These are phyloP conservation scores for Cordia subcordata DNA, from an alignment of 257 asterid genomes.

Conservation along the genomic window DNA sequence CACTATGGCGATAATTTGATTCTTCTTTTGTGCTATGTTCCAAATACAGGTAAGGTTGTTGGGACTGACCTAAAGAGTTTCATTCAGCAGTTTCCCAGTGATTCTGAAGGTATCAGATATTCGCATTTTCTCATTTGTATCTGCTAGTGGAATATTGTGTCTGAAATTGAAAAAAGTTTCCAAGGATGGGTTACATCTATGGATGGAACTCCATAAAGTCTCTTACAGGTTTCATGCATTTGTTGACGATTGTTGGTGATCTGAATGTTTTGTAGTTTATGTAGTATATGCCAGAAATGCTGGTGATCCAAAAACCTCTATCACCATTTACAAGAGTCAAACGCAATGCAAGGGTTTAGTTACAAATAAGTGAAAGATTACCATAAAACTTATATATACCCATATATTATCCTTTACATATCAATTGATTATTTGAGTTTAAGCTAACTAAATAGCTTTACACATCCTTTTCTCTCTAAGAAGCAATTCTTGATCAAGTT, in stretches of 20 bases:
- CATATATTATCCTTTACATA: no score
- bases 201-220: not conserved
- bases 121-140: conserved; percentile 5
- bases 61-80: conserved; percentile 77
- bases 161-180: not conserved
- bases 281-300: not conserved
- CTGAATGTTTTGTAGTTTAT: not conserved
- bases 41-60: conserved; percentile 50
- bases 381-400: no score
- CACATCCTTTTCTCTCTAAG: no score
- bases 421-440: no score
- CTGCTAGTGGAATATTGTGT: not conserved
- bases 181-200: not conserved
- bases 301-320: not conserved
- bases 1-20: not conserved
- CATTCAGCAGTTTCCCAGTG: conserved; percentile 59
- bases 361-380: no score
- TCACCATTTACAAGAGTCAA: no score
- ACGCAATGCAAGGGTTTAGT: no score
- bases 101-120: conserved; percentile 69
- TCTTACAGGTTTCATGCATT: not conserved
- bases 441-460: no score
- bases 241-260: not conserved
- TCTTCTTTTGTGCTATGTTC: not conserved
- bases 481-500: no score